A percentile compares a stretch with the other conserved stretches of the same genome.
Evolutionary conservation across 805 yeast genomes (phyloP).

Genomic region (Saccharomycopsis selenospora): DNA sequence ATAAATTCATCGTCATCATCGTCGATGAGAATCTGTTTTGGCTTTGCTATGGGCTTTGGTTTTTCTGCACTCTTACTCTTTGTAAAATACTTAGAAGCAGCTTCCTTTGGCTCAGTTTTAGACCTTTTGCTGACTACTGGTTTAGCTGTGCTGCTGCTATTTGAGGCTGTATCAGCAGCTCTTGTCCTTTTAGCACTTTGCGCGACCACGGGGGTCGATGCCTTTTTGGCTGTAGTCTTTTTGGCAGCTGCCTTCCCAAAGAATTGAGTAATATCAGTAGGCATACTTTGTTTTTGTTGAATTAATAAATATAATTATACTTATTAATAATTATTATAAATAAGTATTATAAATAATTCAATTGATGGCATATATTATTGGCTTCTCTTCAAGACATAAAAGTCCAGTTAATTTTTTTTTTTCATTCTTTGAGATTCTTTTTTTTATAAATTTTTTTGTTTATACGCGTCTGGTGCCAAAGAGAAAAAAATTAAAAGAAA

Average conservation of each 20-base stretch:
- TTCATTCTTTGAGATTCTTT: too few species aligned
- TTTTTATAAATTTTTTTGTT: too few species aligned
- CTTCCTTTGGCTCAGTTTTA: background rate
- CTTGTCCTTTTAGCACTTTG: background rate
- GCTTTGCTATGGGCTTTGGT: constrained; percentile 1
- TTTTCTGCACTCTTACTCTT: background rate
- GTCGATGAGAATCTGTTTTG: constrained; percentile 23
- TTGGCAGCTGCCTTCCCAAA: constrained; percentile 9
- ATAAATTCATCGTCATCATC: constrained; percentile 29
- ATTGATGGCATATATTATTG: too few species aligned
- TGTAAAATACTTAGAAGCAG: background rate
- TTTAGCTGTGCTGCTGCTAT: background rate
- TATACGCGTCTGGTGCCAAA: too few species aligned
- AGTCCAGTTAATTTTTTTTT: too few species aligned
- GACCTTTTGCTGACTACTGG: background rate
- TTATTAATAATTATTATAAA: too few species aligned
- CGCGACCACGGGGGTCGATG: background rate
- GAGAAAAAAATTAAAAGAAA: too few species aligned
- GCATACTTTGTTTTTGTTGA: constrained; percentile 9
- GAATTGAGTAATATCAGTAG: constrained; percentile 11
- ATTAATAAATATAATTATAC: background rate
- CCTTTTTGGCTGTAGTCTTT: background rate
- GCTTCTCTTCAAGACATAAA: too few species aligned
- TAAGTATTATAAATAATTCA: too few species aligned
- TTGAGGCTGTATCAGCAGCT: background rate